Evolutionary conservation across 495 filamentous ascomycete species (phyloP).

Genomic region (Neurospora sp.): DNA sequence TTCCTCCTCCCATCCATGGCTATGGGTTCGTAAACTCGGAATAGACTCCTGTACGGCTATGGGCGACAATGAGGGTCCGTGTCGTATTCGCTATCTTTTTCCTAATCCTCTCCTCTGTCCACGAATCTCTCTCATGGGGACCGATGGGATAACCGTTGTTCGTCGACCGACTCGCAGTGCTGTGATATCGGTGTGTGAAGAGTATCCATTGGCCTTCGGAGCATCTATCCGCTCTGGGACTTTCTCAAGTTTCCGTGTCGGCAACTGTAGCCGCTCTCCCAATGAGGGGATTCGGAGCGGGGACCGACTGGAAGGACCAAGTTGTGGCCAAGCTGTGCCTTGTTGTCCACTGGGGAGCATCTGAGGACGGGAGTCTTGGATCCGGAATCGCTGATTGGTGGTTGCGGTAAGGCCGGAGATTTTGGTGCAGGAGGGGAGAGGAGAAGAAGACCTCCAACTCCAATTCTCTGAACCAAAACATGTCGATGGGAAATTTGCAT

Average conservation of each 20-base stretch:
- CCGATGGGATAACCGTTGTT: neutral
- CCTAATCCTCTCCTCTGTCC: neutral
- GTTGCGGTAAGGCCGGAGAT: neutral
- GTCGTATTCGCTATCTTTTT: neutral
- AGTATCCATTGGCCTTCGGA: no score
- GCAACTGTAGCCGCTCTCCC: neutral
- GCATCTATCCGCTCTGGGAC: no score
- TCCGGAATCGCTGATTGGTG: neutral
- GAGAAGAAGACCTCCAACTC: neutral
- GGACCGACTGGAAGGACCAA: neutral
- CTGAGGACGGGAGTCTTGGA: neutral
- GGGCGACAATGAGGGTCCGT: neutral
- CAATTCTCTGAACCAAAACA: neutral
- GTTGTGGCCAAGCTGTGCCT: neutral
- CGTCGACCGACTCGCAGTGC: no score
- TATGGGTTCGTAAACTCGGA: neutral
- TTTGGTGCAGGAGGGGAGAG: neutral
- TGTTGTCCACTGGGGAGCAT: neutral
- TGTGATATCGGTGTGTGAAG: no score
- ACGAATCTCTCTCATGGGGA: neutral
- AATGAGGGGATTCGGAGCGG: neutral
- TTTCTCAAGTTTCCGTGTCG: neutral
- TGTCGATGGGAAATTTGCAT: neutral
- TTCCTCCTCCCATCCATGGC: neutral
- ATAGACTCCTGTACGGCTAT: neutral